These are phyloP conservation scores for Mycena albidolilacea DNA, from an alignment of 768 basidiomycete genomes.

Conservation along the genomic window DNA sequence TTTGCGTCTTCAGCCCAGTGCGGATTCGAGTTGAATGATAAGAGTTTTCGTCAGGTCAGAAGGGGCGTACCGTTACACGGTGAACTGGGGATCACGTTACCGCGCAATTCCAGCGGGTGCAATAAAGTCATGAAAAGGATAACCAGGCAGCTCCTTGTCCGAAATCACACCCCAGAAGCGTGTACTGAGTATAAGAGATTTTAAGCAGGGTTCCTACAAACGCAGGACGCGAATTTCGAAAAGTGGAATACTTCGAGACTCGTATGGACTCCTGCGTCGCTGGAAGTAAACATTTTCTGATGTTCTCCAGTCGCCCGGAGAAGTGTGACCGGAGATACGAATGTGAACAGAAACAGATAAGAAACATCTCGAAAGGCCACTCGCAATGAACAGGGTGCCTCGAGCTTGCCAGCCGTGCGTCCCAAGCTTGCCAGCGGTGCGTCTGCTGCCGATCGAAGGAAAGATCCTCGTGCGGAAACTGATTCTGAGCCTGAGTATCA, in stretches of 20 bases:
- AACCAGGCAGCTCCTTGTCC: not conserved
- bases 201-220: not conserved
- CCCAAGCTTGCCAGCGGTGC: not conserved
- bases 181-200: not conserved
- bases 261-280: not conserved
- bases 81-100: too few relatives aligned
- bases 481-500: slow-evolving; percentile 4
- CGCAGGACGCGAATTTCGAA: not conserved
- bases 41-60: too few relatives aligned
- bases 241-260: not conserved
- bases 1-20: too few relatives aligned
- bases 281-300: not conserved
- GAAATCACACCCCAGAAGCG: slow-evolving; percentile 23
- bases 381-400: too few relatives aligned
- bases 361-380: not conserved
- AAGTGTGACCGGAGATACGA: not conserved
- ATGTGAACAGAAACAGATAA: not conserved
- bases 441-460: not conserved
- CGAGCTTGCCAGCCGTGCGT: too few relatives aligned
- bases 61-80: too few relatives aligned
- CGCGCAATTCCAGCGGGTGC: too few relatives aligned
- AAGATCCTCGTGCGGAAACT: slow-evolving; percentile 1
- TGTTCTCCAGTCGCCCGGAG: not conserved
- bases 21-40: too few relatives aligned
- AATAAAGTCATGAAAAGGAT: too few relatives aligned